phyloP scores from a whole-genome alignment of 139 green algal genomes.

The Trebouxia sp. region DNA sequence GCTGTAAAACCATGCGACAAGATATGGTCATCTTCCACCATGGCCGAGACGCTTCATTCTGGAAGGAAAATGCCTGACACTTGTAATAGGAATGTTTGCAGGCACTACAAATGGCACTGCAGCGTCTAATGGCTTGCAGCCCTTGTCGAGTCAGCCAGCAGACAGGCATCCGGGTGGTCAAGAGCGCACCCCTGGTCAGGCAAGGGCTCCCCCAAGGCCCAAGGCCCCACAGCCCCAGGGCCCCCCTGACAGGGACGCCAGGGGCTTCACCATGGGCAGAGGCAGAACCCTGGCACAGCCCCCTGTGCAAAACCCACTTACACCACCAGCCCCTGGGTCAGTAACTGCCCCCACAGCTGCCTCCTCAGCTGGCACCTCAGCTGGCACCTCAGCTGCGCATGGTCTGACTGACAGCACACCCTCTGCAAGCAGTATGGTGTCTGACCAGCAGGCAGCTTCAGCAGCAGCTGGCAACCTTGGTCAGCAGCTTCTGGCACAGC shows the following conservation, averaged over 20 bases:
- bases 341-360: neutral
- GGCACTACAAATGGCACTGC: no score
- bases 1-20: no score
- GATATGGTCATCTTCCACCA: no score
- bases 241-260: constrained; percentile 28
- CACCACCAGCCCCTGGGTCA: neutral
- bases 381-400: no score
- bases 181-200: neutral
- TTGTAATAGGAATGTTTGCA: no score
- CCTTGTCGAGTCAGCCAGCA: no score
- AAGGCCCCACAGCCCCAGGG: constrained; percentile 28
- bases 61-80: no score
- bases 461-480: neutral
- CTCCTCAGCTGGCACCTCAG: neutral
- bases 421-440: no score
- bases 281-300: neutral
- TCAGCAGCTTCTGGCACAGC: constrained; percentile 18
- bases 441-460: neutral
- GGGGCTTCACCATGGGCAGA: constrained; percentile 40
- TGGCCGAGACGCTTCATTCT: no score
- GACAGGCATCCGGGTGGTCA: no score
- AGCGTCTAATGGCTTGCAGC: no score
- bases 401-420: no score
- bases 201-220: constrained; percentile 4
- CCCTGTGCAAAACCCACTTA: neutral